Percentiles rank a stretch among this genome's conserved stretches.
phyloP scores from a whole-genome alignment of 805 yeast genomes.

The Starmerella vaccinii region DNA sequence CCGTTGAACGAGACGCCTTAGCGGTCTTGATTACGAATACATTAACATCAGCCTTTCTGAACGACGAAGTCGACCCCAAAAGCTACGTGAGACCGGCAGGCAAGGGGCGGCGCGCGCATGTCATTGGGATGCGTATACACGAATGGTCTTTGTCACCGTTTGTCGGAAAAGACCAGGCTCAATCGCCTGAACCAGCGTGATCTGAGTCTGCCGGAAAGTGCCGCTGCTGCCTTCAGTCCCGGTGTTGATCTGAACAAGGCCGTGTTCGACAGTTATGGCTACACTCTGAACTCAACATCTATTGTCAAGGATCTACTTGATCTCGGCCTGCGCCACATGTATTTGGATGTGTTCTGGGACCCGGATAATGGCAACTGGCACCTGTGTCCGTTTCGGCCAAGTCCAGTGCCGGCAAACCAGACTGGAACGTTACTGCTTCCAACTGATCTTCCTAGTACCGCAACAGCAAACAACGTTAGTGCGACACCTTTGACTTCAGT shows the following conservation, averaged over 20 bases:
- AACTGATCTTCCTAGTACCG: neutral
- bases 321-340: constrained; percentile 32
- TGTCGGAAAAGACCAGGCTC: constrained; percentile 19
- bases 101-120: constrained; percentile 5
- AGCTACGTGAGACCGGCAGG: neutral
- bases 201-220: constrained; percentile 27
- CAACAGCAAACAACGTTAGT: constrained; percentile 1
- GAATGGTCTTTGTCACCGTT: constrained; percentile 21
- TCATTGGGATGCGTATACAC: constrained; percentile 21
- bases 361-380: constrained; percentile 38
- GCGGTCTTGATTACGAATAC: neutral
- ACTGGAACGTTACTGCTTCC: neutral
- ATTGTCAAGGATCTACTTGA: constrained; percentile 25
- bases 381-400: constrained; percentile 39
- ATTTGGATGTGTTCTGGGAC: constrained; percentile 47
- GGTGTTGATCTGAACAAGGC: constrained; percentile 31
- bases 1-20: too few species aligned
- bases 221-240: constrained; percentile 29
- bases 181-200: constrained; percentile 32
- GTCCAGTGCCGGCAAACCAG: neutral
- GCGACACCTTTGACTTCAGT: neutral
- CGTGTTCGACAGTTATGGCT: constrained; percentile 29
- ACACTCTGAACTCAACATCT: constrained; percentile 25
- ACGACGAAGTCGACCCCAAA: neutral
- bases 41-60: neutral